Percentiles rank a stretch among this genome's conserved stretches.
Evolutionary conservation across 176 grass and related monocot genomes (phyloP).

Genomic region (Calamus simplicifolius): DNA sequence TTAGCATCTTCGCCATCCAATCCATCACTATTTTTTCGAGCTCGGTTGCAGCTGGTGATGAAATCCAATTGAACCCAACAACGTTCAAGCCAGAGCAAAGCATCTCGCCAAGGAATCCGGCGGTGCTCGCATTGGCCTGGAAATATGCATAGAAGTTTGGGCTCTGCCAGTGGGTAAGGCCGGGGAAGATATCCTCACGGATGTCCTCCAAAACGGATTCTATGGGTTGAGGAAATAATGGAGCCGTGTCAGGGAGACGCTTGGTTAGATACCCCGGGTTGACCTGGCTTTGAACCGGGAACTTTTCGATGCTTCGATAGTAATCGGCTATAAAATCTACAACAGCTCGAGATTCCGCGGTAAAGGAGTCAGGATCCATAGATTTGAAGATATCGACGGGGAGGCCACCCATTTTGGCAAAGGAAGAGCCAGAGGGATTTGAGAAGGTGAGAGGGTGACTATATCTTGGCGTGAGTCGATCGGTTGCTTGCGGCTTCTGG

Average conservation of each 20-base stretch:
- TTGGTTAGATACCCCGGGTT: constrained; percentile 33
- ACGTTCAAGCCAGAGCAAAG: constrained; percentile 58
- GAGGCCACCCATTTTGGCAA: too few species aligned
- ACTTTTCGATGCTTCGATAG: constrained; percentile 29
- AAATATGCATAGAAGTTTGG: constrained; percentile 64
- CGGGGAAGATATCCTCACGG: constrained; percentile 47
- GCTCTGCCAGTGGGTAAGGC: constrained; percentile 77
- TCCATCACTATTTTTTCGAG: constrained; percentile 67
- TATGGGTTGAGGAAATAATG: constrained; percentile 17
- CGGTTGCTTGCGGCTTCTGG: too few species aligned
- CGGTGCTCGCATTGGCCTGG: constrained; percentile 58
- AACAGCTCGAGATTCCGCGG: neutral
- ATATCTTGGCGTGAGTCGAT: too few species aligned
- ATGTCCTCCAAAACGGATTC: constrained; percentile 40
- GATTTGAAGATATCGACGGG: too few species aligned
- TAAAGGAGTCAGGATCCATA: too few species aligned
- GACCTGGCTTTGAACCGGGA: constrained; percentile 28
- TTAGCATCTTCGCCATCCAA: constrained; percentile 63
- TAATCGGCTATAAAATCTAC: constrained; percentile 38
- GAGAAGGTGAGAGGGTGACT: too few species aligned
- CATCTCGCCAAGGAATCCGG: constrained; percentile 81
- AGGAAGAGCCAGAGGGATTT: too few species aligned
- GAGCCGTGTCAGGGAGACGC: constrained; percentile 27
- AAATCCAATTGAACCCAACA: constrained; percentile 75
- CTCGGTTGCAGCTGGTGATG: constrained; percentile 72